These are phyloP conservation scores for Phytophthora sojae DNA, from an alignment of 352 stramenopile genomes.

Conservation along the genomic window DNA sequence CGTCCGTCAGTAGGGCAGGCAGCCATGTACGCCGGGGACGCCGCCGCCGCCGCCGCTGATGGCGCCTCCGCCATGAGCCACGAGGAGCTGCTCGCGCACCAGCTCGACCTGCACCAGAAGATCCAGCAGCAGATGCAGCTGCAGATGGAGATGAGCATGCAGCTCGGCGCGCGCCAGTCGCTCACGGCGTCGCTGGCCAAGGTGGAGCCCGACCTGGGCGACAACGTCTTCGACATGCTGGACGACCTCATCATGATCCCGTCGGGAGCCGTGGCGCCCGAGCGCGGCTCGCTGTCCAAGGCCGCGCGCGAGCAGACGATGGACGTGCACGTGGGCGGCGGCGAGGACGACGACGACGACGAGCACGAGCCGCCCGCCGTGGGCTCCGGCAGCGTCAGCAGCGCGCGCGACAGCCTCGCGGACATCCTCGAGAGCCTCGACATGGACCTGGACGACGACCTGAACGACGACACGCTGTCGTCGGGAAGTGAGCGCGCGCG, in stretches of 20 bases:
- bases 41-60: constrained; percentile 7
- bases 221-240: constrained; percentile 91
- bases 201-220: constrained; percentile 80
- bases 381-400: constrained; percentile 41
- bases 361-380: constrained; percentile 14
- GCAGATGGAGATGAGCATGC: constrained; percentile 87
- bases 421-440: constrained; percentile 88
- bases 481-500: constrained; percentile 38
- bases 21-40: constrained; percentile 24
- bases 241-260: constrained; percentile 90
- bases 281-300: constrained; percentile 75
- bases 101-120: constrained; percentile 84
- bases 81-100: constrained; percentile 81
- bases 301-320: constrained; percentile 50
- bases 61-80: constrained; percentile 63
- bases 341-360: constrained; percentile 21
- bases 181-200: constrained; percentile 72
- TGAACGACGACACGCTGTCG: constrained; percentile 54
- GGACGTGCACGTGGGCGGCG: constrained; percentile 29
- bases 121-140: constrained; percentile 90
- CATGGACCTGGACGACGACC: constrained; percentile 85
- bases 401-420: constrained; percentile 71
- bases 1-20: background rate
- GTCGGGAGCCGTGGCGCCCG: constrained; percentile 52
- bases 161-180: constrained; percentile 59